Percentiles rank a stretch among this genome's conserved stretches.
These are phyloP conservation scores for Fusarium abutilonis DNA, from an alignment of 2,329 filamentous ascomycete genomes.

Conservation along the genomic window DNA sequence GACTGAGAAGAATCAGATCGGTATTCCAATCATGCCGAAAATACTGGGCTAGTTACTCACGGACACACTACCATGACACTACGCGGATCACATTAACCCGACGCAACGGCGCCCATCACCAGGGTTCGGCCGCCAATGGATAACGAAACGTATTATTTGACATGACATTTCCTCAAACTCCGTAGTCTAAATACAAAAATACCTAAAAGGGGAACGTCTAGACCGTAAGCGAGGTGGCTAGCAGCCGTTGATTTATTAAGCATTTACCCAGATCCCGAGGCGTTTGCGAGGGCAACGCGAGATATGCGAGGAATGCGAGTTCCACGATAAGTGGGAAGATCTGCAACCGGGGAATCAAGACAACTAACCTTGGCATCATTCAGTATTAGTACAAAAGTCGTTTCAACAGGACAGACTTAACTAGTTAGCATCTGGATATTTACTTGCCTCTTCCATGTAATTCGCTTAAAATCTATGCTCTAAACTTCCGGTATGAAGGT, in stretches of 20 bases:
- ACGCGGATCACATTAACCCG: constrained; percentile 25
- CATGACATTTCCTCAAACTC: not conserved
- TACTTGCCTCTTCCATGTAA: not conserved
- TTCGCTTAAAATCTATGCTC: not conserved
- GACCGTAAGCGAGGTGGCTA: no score
- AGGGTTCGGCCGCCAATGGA: constrained; percentile 36
- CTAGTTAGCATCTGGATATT: no score
- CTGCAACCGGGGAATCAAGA: not conserved
- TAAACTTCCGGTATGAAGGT: constrained; percentile 3
- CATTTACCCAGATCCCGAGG: not conserved
- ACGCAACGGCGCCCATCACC: constrained; percentile 10
- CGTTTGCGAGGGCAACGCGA: constrained; percentile 7
- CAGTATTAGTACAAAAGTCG: no score
- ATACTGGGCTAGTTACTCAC: constrained; percentile 18
- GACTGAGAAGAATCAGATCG: constrained; percentile 3
- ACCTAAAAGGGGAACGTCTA: no score
- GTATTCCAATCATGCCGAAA: constrained; percentile 28
- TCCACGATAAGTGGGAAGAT: constrained; percentile 14
- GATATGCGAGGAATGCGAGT: constrained; percentile 18
- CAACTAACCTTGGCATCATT: constrained; percentile 17
- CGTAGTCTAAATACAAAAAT: no score
- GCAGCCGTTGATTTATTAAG: no score
- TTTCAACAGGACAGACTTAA: no score
- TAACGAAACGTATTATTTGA: not conserved
- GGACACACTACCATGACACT: not conserved